Percentiles rank a stretch among this genome's conserved stretches.
These are phyloP conservation scores for Cytospora leucostoma DNA, from an alignment of 2,329 filamentous ascomycete genomes.

Conservation along the genomic window DNA sequence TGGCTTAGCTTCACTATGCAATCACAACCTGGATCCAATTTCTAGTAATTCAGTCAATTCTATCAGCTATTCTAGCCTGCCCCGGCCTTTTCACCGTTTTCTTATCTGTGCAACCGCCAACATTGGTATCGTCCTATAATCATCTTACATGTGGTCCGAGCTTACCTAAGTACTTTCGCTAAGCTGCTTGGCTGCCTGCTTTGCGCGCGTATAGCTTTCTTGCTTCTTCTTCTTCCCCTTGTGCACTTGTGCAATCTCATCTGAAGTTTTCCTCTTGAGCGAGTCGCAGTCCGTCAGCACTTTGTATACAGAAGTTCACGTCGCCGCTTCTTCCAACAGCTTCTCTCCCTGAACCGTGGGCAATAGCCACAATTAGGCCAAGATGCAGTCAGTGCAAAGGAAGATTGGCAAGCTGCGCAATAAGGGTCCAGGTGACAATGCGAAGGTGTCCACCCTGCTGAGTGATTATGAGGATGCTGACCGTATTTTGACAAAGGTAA, in stretches of 20 bases:
- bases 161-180: conserved; percentile 4
- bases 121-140: conserved; percentile 9
- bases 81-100: conserved; percentile 8
- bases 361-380: conserved; percentile 31
- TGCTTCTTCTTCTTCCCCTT: not conserved
- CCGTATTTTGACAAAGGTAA: conserved; percentile 70
- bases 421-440: conserved; percentile 70
- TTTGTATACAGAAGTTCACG: not conserved
- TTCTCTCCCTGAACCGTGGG: conserved; percentile 15
- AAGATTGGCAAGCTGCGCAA: conserved; percentile 73
- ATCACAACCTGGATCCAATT: too few relatives aligned
- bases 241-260: not conserved
- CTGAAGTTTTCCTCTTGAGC: not conserved
- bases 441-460: conserved; percentile 72
- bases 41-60: conserved; percentile 1
- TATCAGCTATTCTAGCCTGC: not conserved
- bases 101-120: not conserved
- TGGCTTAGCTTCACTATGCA: not conserved
- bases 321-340: not conserved
- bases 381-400: conserved; percentile 72
- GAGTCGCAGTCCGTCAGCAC: not conserved
- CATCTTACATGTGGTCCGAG: conserved; percentile 19
- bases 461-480: conserved; percentile 82
- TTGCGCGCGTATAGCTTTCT: not conserved
- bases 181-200: conserved; percentile 14